Conservation (phyloP, 495 filamentous ascomycete genomes). For the Penicillium cataractarum region DNA sequence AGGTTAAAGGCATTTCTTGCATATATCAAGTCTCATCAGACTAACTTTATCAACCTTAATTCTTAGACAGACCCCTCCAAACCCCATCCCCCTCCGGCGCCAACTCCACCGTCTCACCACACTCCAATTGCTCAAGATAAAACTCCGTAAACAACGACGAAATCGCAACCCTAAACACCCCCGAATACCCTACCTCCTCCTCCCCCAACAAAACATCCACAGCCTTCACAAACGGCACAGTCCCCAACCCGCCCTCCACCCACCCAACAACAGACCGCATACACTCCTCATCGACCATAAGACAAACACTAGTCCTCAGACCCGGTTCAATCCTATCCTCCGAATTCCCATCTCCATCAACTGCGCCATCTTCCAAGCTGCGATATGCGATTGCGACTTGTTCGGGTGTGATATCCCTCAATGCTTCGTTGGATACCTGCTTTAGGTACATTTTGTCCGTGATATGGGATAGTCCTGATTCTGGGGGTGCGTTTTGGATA, state of each 20-base stretch:
- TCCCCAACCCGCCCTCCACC: neutral
- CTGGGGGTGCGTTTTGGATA: neutral
- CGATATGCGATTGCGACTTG: constrained; percentile 7
- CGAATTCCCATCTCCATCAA: neutral
- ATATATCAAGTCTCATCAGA: no score
- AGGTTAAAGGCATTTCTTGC: no score
- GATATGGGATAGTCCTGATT: constrained; percentile 2
- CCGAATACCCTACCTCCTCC: neutral
- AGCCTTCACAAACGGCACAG: constrained; percentile 6
- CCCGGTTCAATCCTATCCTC: constrained; percentile 2
- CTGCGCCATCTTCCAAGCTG: neutral
- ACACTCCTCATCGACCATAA: constrained; percentile 12
- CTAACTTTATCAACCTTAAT: no score
- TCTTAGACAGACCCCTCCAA: neutral
- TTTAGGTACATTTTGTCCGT: constrained; percentile 5
- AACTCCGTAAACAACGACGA: constrained; percentile 5
- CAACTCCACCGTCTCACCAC: neutral
- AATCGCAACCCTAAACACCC: constrained; percentile 1
- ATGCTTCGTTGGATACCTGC: neutral
- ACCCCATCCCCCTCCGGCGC: neutral
- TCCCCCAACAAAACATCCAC: constrained; percentile 5
- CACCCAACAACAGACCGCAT: constrained; percentile 10
- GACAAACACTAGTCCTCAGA: constrained; percentile 5
- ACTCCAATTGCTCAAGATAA: neutral
- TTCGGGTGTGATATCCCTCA: neutral